Percentiles rank a stretch among this genome's conserved stretches.
Evolutionary conservation across 106 monocot genomes (phyloP).

Genomic region (Platanthera zijinensis): DNA sequence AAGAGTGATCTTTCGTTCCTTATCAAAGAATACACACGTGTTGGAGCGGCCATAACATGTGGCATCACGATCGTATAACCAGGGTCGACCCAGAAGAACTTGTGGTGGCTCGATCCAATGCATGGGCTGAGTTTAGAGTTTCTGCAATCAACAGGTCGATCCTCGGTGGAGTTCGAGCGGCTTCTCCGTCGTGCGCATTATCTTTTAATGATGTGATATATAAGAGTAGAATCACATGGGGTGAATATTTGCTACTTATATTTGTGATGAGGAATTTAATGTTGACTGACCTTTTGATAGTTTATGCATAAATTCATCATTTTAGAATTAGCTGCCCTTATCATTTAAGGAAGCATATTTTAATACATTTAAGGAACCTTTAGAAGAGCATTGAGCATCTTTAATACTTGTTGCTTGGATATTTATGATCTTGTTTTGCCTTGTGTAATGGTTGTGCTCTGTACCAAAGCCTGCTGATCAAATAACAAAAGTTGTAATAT

Average conservation of each 20-base stretch:
- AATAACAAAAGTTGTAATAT: not conserved
- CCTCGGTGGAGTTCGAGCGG: too few relatives aligned
- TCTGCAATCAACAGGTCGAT: too few relatives aligned
- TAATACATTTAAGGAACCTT: not conserved
- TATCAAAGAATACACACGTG: too few relatives aligned
- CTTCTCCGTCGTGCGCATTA: not conserved
- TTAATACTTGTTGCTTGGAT: not conserved
- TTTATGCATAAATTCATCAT: not conserved
- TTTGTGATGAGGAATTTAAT: not conserved
- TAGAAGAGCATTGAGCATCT: not conserved
- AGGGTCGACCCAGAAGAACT: too few relatives aligned
- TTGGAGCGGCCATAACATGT: too few relatives aligned
- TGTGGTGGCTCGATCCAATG: too few relatives aligned
- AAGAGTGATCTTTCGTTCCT: too few relatives aligned
- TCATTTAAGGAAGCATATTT: not conserved
- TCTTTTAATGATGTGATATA: not conserved
- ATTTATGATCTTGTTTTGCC: not conserved
- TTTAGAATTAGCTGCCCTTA: not conserved
- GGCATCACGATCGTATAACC: too few relatives aligned
- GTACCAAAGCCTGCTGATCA: not conserved
- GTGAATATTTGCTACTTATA: not conserved
- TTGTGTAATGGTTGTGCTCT: not conserved
- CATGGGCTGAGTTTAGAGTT: too few relatives aligned
- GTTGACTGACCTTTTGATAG: not conserved
- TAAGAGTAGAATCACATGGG: not conserved